Percentiles rank a stretch among this genome's conserved stretches.
phyloP scores from a whole-genome alignment of 2,329 filamentous ascomycete species.

The Penicillium sp. region DNA sequence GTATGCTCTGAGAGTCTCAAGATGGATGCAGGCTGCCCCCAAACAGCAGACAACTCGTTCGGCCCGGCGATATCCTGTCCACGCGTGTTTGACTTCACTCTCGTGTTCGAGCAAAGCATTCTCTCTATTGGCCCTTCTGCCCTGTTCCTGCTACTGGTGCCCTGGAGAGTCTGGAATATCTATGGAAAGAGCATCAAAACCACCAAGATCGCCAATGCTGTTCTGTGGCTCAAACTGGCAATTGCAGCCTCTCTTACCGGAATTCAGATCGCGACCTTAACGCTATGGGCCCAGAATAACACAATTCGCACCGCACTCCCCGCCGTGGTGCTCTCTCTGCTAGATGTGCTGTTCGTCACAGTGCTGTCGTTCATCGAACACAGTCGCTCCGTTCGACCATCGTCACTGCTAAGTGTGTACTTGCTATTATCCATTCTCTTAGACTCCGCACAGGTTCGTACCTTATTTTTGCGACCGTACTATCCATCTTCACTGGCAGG shows the following conservation, averaged over 20 bases:
- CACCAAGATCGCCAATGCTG: not conserved
- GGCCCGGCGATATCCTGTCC: constrained; percentile 28
- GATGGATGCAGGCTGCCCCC: not conserved
- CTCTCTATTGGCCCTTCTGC: constrained; percentile 35
- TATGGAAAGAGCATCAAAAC: not conserved
- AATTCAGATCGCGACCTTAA: not conserved
- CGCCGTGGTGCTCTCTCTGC: not conserved
- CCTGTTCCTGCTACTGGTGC: constrained; percentile 26
- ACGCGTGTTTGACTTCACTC: constrained; percentile 42
- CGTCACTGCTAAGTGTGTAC: constrained; percentile 33
- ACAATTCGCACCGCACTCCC: constrained; percentile 17
- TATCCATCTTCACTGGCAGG: constrained; percentile 38
- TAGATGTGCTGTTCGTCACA: constrained; percentile 15
- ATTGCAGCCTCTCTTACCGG: not conserved
- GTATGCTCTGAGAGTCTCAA: not conserved
- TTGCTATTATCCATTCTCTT: constrained; percentile 39
- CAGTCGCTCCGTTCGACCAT: constrained; percentile 24
- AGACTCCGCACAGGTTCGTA: constrained; percentile 38
- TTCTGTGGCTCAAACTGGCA: not conserved
- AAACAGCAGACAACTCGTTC: not conserved
- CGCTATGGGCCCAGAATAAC: not conserved
- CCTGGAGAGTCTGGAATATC: not conserved
- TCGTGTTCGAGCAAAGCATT: constrained; percentile 43
- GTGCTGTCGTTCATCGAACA: constrained; percentile 24
- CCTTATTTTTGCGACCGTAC: constrained; percentile 29